Base-by-base conservation (phyloP, 192 early-diverging fungal genomes). In the Rhizophlyctis rosea region DNA sequence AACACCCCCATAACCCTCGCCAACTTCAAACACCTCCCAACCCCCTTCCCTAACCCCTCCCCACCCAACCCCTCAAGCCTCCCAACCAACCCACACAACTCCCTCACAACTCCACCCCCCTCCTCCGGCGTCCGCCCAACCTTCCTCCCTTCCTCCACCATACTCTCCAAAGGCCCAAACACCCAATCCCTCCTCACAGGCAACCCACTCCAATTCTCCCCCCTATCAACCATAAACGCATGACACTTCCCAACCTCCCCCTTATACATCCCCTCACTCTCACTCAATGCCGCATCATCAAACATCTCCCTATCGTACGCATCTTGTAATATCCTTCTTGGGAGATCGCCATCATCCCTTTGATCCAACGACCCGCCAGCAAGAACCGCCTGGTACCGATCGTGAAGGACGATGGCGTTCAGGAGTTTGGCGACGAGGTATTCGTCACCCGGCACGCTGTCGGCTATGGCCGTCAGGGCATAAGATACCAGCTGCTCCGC, bases 1-100 rank as follows among this genome's bases (percentile, higher is more conserved):
- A 75, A 75, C 44, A 70, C 36, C 27, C 59, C 50, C 68, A 71
- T 71, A 0, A 71, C 23, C 21, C 47, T 47, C 4, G 50, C 57
- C 3, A 74, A 5, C 32, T 60, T 64, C 35, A 50, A 29, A 3
- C 33, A 23, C 13, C 27, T 13, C n/a, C 59, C 34, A 34, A 50
- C 47, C 3, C 33, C 34, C 13, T 32, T 13, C n/a, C 59, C 34
- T 23, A 69, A 14, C 16, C 51, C 18, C 9, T 11, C 30, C 47
- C 16, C 3, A n/a, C 23, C 61, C 18, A n/a, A 47, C 30, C 9
- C 11, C n/a, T 58, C 51, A 0, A 62, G 50, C 32, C 29, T 32
- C n/a, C 29, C 11, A 3, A 59, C 39, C 23, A 69, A 29, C 3
- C 27, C 9, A 18, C 62, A 34, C 29, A 50, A 61, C 30, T 68